phyloP scores from a whole-genome alignment of 2,329 filamentous ascomycete species.

The Chrysoporthe deuterocubensis region DNA sequence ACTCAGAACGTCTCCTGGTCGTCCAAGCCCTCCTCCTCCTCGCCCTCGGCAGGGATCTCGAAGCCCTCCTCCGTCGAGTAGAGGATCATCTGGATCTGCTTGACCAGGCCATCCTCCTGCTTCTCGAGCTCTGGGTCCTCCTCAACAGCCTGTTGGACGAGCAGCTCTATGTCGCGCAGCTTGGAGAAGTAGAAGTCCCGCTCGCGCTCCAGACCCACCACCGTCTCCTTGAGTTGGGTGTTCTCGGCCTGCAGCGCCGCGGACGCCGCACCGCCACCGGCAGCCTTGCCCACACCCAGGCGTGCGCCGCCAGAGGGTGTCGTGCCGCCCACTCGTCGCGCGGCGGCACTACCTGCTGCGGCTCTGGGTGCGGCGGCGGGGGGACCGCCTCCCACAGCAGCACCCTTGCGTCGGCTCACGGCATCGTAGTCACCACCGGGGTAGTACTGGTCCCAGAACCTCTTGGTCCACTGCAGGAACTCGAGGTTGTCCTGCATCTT shows the following conservation, averaged over 20 bases:
- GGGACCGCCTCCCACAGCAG: conserved; percentile 58
- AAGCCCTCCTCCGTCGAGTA: conserved; percentile 96
- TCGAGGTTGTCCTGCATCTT: conserved; percentile 99
- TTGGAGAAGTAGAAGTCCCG: conserved; percentile 99
- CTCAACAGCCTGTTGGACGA: conserved; percentile 92
- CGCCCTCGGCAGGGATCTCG: conserved; percentile 82
- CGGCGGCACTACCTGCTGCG: conserved; percentile 50
- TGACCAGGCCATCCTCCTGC: conserved; percentile 88
- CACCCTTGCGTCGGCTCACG: conserved; percentile 79
- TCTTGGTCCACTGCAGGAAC: conserved; percentile 96
- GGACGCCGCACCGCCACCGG: conserved; percentile 58
- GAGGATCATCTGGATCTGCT: conserved; percentile 94
- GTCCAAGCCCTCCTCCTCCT: conserved; percentile 72
- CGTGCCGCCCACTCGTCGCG: conserved; percentile 54
- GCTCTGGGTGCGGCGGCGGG: conserved; percentile 53
- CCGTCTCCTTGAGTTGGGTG: conserved; percentile 87
- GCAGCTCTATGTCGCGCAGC: conserved; percentile 91
- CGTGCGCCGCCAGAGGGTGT: conserved; percentile 65
- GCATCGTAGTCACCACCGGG: conserved; percentile 97
- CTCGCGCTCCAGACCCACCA: conserved; percentile 92
- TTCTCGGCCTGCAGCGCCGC: conserved; percentile 85
- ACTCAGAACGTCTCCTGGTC: conserved; percentile 80
- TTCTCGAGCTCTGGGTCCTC: conserved; percentile 92
- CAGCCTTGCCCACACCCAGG: conserved; percentile 43
- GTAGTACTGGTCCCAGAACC: conserved; percentile 97